Percentiles rank a stretch among this genome's conserved stretches.
phyloP scores from a whole-genome alignment of 2,329 filamentous ascomycete genomes.

The Niveomyces coronatus region DNA sequence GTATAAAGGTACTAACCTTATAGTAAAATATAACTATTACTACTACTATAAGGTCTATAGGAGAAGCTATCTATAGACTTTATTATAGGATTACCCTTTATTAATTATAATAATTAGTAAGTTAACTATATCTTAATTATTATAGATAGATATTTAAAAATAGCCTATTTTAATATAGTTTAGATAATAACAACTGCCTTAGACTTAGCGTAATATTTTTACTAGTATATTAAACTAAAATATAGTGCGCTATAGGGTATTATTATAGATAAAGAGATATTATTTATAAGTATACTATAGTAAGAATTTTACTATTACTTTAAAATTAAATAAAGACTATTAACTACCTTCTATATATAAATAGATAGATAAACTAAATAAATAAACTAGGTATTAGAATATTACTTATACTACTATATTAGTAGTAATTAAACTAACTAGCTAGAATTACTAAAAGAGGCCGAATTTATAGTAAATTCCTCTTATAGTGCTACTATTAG shows the following conservation, averaged over 20 bases:
- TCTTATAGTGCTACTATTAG: too few relatives aligned
- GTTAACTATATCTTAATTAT: not conserved
- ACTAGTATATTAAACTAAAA: not conserved
- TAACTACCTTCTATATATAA: too few relatives aligned
- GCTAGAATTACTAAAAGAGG: too few relatives aligned
- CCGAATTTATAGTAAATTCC: too few relatives aligned
- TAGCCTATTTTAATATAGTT: not conserved
- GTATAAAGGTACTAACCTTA: slow-evolving; percentile 1
- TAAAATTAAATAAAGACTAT: too few relatives aligned
- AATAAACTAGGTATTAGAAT: too few relatives aligned
- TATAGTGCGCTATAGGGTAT: not conserved
- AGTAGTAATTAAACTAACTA: too few relatives aligned
- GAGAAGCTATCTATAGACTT: slow-evolving; percentile 6
- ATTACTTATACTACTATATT: too few relatives aligned
- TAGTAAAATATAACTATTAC: not conserved
- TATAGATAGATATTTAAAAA: not conserved
- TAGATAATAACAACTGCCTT: not conserved
- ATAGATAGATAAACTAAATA: too few relatives aligned
- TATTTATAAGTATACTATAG: not conserved
- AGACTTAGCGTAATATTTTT: not conserved
- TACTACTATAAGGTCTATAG: not conserved
- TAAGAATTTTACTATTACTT: not conserved
- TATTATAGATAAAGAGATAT: not conserved
- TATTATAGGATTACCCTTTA: slow-evolving; percentile 3
- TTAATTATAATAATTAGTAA: not conserved